Evolutionary conservation across 352 stramenopile genomes (phyloP).

Genomic region (Globisporangium spinosum): DNA sequence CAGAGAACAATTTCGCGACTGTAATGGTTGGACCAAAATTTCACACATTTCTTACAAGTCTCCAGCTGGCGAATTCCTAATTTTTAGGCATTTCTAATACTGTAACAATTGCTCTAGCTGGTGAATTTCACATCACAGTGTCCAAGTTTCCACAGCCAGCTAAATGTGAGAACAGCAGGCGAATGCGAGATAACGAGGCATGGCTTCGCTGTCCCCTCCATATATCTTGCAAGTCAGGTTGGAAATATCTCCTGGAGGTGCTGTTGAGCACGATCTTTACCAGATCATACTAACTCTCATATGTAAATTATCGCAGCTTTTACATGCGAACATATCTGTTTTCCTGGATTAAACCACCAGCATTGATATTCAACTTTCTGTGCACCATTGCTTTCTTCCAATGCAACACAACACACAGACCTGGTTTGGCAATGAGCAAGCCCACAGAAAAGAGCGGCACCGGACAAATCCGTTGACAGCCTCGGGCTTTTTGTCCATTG

Average conservation of each 20-base stretch:
- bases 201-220: background rate
- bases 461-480: background rate
- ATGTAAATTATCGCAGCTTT: slow-evolving; percentile 9
- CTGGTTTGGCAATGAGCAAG: background rate
- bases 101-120: background rate
- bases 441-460: background rate
- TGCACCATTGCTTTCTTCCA: slow-evolving; percentile 14
- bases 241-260: slow-evolving; percentile 4
- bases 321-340: slow-evolving; percentile 2
- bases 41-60: background rate
- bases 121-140: background rate
- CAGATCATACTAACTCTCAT: background rate
- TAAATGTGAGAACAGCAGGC: slow-evolving; percentile 6
- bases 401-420: background rate
- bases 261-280: slow-evolving; percentile 5
- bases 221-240: background rate
- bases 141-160: slow-evolving; percentile 8
- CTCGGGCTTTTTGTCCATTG: background rate
- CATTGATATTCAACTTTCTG: background rate
- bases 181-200: background rate
- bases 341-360: background rate
- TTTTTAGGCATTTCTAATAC: background rate
- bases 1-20: background rate
- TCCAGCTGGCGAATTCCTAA: background rate
- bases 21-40: slow-evolving; percentile 6